phyloP scores from a whole-genome alignment of 1,284 basidiomycete genomes.

The Irpex lacteus region DNA sequence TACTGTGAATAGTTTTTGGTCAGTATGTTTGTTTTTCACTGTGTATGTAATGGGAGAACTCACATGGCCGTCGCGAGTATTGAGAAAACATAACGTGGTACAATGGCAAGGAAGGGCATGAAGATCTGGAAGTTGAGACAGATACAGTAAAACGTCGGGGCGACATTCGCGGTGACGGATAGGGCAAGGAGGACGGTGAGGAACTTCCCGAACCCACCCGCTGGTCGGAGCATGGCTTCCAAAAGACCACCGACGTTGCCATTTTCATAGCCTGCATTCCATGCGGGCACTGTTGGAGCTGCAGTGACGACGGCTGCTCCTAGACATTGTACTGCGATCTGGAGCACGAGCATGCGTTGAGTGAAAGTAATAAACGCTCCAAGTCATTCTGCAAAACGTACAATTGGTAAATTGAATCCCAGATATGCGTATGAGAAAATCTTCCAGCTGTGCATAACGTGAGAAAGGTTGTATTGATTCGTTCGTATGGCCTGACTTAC shows the following conservation, averaged over 20 bases:
- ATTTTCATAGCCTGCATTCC: slow-evolving; percentile 60
- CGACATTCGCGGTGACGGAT: slow-evolving; percentile 83
- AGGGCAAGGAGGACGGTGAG: slow-evolving; percentile 82
- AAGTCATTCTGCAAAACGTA: slow-evolving; percentile 27
- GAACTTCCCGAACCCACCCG: slow-evolving; percentile 81
- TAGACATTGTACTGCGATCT: slow-evolving; percentile 67
- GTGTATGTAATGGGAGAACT: slow-evolving; percentile 20
- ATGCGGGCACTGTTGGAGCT: slow-evolving; percentile 58
- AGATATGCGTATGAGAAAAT: slow-evolving; percentile 76
- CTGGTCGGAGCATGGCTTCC: slow-evolving; percentile 69
- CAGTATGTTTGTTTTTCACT: background rate
- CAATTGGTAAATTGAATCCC: slow-evolving; percentile 71
- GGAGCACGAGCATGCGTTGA: background rate
- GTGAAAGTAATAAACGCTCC: background rate
- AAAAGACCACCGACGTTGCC: slow-evolving; percentile 74
- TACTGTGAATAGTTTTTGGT: slow-evolving; percentile 16
- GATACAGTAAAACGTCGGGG: slow-evolving; percentile 81
- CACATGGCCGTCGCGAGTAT: slow-evolving; percentile 79
- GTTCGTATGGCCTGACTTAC: slow-evolving; percentile 28
- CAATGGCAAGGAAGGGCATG: slow-evolving; percentile 57
- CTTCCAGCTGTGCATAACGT: slow-evolving; percentile 42
- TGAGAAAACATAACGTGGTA: slow-evolving; percentile 88
- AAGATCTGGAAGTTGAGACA: slow-evolving; percentile 82
- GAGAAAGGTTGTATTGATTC: too few relatives aligned
- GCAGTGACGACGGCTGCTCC: slow-evolving; percentile 74